Evolutionary conservation across 176 grass and related monocot genomes (phyloP), one percentile per base, ranked within the genome.

Genomic region (Cenchrus americanus): DNA sequence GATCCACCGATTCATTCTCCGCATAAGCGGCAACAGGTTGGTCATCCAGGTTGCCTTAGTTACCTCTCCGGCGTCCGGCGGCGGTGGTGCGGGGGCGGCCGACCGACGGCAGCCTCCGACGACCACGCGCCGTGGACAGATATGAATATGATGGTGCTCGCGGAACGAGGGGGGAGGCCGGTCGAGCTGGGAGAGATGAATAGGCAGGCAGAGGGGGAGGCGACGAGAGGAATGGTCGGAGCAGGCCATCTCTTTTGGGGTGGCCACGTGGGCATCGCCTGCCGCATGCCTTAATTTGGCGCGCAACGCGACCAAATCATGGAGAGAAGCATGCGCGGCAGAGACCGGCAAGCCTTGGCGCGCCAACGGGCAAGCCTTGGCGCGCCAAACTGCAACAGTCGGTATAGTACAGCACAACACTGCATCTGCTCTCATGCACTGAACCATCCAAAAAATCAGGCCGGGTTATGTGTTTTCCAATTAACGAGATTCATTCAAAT

Each of bases 1-100:
- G 89, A 90, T 43, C 89, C 89, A 90, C 0, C 89, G 80, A 21
- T 84, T 84, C 84, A 90, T 90, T 15, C n/a, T 83, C 3, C 55
- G 71, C 18, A 51, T 10, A 37, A 66, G 19, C 1, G 64, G 18
- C 18, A 10, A 0, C 5, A 19, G n/a, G 41, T 7, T 19, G 41
- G 44, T 60, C 37, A 74, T 74, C 48, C 69, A 71, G 2, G 41
- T 47, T 3, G 67, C 24, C 17, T 11, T 69, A 18, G 32, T 42
- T 26, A 22, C n/a, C 40, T 69, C 73, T 14, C 41, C 47, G 13
- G 21, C 49, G 34, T 37, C 34, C 27, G 51, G 67, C 34, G 34
- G 50, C 79, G 79, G 73, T 14, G 83, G 34, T 37, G 77, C 50
- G 73, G 79, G 24, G 84, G 88, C 80, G 68, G 74, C 88, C 73